phyloP scores from a whole-genome alignment of 2,329 filamentous ascomycete species.

The Trichoderma hamatum region DNA sequence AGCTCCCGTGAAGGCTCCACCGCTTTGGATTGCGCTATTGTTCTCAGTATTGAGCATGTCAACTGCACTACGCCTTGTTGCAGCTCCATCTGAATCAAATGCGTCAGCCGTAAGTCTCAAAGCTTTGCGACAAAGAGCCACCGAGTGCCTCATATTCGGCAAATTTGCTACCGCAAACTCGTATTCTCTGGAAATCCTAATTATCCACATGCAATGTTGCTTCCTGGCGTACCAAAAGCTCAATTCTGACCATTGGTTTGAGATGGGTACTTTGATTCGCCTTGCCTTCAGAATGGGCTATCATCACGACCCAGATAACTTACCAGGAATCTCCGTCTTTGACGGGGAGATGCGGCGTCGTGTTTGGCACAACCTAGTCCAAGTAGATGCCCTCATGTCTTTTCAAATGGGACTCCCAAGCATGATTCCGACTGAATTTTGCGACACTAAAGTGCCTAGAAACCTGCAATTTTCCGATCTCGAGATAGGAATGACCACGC shows the following conservation, averaged over 20 bases:
- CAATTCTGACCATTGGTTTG: conserved; percentile 15
- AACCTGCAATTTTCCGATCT: conserved; percentile 14
- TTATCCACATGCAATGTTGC: not conserved
- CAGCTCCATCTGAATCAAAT: not conserved
- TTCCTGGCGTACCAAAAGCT: not conserved
- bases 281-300: conserved; percentile 19
- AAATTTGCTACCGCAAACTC: conserved; percentile 2
- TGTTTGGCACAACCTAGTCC: conserved; percentile 12
- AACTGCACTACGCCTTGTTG: not conserved
- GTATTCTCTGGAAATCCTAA: conserved; percentile 1
- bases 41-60: conserved; percentile 4
- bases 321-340: conserved; percentile 11
- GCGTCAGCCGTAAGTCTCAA: not conserved
- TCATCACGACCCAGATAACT: not conserved
- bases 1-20: conserved; percentile 2
- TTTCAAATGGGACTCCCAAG: conserved; percentile 16
- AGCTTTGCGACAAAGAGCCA: not conserved
- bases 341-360: conserved; percentile 19
- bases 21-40: conserved; percentile 4
- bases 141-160: not conserved
- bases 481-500: not conserved
- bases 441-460: conserved; percentile 18
- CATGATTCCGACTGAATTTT: conserved; percentile 19
- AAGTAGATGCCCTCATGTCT: conserved; percentile 13
- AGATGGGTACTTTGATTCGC: conserved; percentile 11